These are phyloP conservation scores for Ophiosphaerella korrae DNA, from an alignment of 2,329 filamentous ascomycete species.

Conservation along the genomic window DNA sequence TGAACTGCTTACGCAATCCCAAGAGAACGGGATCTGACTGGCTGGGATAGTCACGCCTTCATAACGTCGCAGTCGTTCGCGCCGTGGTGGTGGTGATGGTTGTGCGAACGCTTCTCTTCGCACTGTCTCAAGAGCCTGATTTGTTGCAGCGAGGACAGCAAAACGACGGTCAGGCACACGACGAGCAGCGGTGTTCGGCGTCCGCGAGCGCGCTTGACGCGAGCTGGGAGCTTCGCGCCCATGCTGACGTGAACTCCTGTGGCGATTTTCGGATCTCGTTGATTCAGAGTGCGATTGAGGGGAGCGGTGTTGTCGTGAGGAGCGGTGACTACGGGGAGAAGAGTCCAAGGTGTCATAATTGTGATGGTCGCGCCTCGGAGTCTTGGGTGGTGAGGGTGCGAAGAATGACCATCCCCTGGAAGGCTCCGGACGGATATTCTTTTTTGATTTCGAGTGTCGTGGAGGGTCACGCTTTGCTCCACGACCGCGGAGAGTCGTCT, in stretches of 20 bases:
- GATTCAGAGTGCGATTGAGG: slow-evolving; percentile 19
- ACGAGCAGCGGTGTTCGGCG: slow-evolving; percentile 40
- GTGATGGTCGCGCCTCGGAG: slow-evolving; percentile 25
- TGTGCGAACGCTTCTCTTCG: slow-evolving; percentile 44
- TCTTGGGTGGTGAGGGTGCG: slow-evolving; percentile 38
- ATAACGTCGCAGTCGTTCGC: slow-evolving; percentile 39
- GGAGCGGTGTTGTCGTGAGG: slow-evolving; percentile 30
- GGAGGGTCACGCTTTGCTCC: slow-evolving; percentile 45
- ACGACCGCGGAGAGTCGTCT: slow-evolving; percentile 41
- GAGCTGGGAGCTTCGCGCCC: slow-evolving; percentile 25
- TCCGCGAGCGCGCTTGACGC: slow-evolving; percentile 36
- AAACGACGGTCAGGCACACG: slow-evolving; percentile 46
- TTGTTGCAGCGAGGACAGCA: slow-evolving; percentile 45
- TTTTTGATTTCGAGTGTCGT: slow-evolving; percentile 38
- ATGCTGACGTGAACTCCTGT: slow-evolving; percentile 36
- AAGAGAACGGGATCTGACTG: slow-evolving; percentile 41
- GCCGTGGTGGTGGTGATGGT: slow-evolving; percentile 39
- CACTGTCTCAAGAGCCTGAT: slow-evolving; percentile 43
- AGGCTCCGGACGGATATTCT: slow-evolving; percentile 27
- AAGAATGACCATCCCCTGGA: slow-evolving; percentile 39
- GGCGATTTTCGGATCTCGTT: slow-evolving; percentile 29
- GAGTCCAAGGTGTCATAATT: slow-evolving; percentile 36
- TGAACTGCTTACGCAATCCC: slow-evolving; percentile 45
- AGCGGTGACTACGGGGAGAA: slow-evolving; percentile 36
- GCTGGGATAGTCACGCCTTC: slow-evolving; percentile 40